Base-by-base conservation (phyloP, 75 land plant species). In the Selaginella moellendorffii region DNA sequence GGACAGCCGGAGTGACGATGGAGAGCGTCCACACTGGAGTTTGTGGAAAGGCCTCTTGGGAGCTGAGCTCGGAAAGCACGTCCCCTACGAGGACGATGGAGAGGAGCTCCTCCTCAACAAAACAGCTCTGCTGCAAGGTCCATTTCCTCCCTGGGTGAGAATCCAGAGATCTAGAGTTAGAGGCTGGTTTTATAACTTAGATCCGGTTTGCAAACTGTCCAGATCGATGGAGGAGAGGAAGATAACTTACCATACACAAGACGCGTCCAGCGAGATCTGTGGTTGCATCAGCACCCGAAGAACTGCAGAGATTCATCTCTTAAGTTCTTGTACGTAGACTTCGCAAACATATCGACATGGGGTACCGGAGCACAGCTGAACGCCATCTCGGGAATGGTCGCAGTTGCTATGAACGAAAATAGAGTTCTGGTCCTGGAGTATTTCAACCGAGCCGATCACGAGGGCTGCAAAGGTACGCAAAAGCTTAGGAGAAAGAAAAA, bases 211-310 rank as follows among this genome's bases (percentile, higher is more conserved):
- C 24, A 56, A 2, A 21, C n/a, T 5, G n/a, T 8, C 59, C 24
- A 56, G 59, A 25, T 56, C 2, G 25, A 21, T 56, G 59, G 59
- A 21, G 59, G 25, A 8, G 59, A 56, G 8, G 59, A 56, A 25
- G 59, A 56, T 56, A 56, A 56, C 59, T 9, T 56, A 8, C 59
- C 59, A 21, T 19, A 8, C 8, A 56, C 59, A 9, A 19, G 59
- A 21, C 59, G 59, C 9, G 59, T 19, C n/a, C 59, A 56, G n/a
- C 8, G 59, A 25, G 59, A 56, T 19, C 19, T 56, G n/a, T 56
- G 59, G 59, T 19, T 56, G 24, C 59, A 56, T 56, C 59, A 56
- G n/a, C 59, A 56, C n/a, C 59, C 59, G n/a, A 56, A 25, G 21
- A 21, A 56, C 24, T 56, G 59, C 19, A 56, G n/a, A 8, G 59